phyloP scores from a whole-genome alignment of 2,329 filamentous ascomycete genomes.

The Fusarium fujikuroi region DNA sequence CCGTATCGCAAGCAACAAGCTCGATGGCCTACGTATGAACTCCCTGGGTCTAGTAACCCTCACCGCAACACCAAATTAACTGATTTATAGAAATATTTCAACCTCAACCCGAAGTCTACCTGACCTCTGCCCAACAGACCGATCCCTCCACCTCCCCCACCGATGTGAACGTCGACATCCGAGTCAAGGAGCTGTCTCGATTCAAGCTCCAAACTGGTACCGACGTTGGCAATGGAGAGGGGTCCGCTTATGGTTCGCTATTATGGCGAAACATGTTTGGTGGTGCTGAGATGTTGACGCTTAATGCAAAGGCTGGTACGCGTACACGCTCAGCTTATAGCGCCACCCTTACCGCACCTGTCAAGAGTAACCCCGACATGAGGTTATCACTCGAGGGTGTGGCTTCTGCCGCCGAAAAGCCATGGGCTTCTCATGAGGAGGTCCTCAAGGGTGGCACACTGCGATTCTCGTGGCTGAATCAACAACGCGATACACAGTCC shows the following conservation, averaged over 20 bases:
- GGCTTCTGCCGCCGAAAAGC: conserved; percentile 86
- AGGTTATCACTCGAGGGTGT: conserved; percentile 82
- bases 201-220: conserved; percentile 94
- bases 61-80: conserved; percentile 39
- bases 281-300: conserved; percentile 87
- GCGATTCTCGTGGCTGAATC: conserved; percentile 79
- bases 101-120: conserved; percentile 81
- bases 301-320: conserved; percentile 90
- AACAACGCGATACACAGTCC: conserved; percentile 75
- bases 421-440: conserved; percentile 95
- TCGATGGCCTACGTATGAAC: conserved; percentile 79
- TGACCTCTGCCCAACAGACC: conserved; percentile 78
- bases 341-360: conserved; percentile 82
- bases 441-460: conserved; percentile 80
- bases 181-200: conserved; percentile 82
- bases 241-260: conserved; percentile 89
- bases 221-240: conserved; percentile 92
- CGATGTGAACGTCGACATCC: conserved; percentile 85
- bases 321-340: conserved; percentile 92
- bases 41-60: background rate
- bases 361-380: conserved; percentile 85
- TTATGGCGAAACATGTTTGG: conserved; percentile 93
- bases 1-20: conserved; percentile 75
- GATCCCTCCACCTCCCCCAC: conserved; percentile 76
- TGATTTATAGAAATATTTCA: conserved; percentile 80